Evolutionary conservation across 495 filamentous ascomycete species (phyloP), one percentile per base, ranked within the genome.

Genomic region (Annulohypoxylon bovei): DNA sequence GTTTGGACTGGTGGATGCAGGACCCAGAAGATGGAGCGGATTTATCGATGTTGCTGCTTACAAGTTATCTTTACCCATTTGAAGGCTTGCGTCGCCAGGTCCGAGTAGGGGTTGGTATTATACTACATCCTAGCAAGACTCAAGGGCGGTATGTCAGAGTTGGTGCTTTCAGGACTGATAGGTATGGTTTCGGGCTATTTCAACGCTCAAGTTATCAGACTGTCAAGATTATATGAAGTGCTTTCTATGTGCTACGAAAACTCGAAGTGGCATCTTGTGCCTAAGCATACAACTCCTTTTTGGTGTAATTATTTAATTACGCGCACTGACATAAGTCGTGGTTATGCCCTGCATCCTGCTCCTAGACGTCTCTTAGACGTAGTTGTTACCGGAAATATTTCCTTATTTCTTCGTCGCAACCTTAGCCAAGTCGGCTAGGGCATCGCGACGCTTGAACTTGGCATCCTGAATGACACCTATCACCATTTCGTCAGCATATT

Each of bases 361-460:
- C 20, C 6, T 56, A 16, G 4, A 30, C 23, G 33, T 18, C 20
- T 20, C 11, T 28, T 0, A 18, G 25, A 44, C 9, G 2, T 9
- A 30, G 12, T 52, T 64, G 47, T 20, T 33, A n/a, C 9, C 12
- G 1, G 25, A 40, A 37, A 6, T n/a, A n/a, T 11, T 20, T 12
- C 1, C 44, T 28, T 58, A 81, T 70, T 86, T 87, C 75, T 86
- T 84, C 40, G 68, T 67, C 2, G 82, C 87, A 1, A 79, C 82
- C 56, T 83, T 83, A n/a, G 83, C 86, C n/a, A 91, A 80, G 70
- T 87, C 89, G 35, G 84, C 86, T 23, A 91, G 78, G 5, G 88
- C 89, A 67, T 91, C 89, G 25, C 85, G 87, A 65, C 89, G 89
- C 83, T 91, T 91, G 85, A 87, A 91, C 78, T 88, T 89, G 40